Percentiles rank a stretch among this genome's conserved stretches.
These are phyloP conservation scores for Colletotrichum kahawae DNA, from an alignment of 2,329 filamentous ascomycete species.

Conservation along the genomic window DNA sequence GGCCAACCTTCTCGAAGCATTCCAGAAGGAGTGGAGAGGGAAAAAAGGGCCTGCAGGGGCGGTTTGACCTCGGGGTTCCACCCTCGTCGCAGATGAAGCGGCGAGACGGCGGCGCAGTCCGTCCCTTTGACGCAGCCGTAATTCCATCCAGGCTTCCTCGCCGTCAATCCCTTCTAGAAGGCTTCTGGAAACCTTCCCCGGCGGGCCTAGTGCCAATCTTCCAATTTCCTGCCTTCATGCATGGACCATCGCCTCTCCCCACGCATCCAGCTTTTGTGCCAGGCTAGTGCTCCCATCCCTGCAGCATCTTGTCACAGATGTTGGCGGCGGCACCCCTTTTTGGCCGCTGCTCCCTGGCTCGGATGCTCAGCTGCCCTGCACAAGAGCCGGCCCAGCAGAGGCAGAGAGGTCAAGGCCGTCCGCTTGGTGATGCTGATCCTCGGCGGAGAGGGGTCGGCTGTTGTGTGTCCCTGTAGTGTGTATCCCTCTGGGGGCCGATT, in stretches of 20 bases:
- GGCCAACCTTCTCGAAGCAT: conserved; percentile 22
- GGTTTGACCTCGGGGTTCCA: conserved; percentile 5
- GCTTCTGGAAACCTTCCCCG: conserved; percentile 41
- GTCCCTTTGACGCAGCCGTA: conserved; percentile 12
- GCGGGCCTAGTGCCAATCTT: conserved; percentile 30
- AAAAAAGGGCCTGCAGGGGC: conserved; percentile 4
- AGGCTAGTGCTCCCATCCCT: conserved; percentile 6
- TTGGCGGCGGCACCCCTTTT: conserved; percentile 12
- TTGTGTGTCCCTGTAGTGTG: neutral
- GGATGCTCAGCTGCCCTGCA: conserved; percentile 2
- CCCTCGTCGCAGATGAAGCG: conserved; percentile 20
- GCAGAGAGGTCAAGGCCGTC: neutral
- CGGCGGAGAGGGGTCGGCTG: neutral
- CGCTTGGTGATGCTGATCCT: neutral
- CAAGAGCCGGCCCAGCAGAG: neutral
- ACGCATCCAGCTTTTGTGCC: conserved; percentile 28
- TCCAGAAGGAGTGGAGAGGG: conserved; percentile 14
- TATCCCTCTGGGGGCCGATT: neutral
- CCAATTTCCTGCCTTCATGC: conserved; percentile 30
- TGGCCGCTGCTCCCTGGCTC: neutral
- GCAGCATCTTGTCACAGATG: conserved; percentile 14
- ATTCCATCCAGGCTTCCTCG: conserved; percentile 9
- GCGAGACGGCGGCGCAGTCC: conserved; percentile 14
- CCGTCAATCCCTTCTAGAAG: conserved; percentile 24
- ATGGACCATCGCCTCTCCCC: conserved; percentile 28